Evolutionary conservation across 1,284 basidiomycete genomes (phyloP).

Genomic region (Sparassis latifolia): DNA sequence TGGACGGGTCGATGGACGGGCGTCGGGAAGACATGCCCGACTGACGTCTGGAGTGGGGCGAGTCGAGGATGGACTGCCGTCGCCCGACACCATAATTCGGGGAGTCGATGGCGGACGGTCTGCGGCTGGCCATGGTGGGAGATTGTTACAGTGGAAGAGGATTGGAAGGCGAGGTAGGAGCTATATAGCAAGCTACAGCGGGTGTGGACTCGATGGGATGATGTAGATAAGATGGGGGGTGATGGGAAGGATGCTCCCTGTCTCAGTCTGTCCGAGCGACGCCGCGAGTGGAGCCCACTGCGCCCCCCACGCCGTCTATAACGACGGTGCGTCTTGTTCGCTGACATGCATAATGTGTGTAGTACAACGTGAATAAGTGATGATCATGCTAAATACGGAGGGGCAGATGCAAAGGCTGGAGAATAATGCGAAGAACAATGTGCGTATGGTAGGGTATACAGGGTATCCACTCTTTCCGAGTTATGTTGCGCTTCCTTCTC

Average conservation of each 20-base stretch:
- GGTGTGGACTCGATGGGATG: background rate
- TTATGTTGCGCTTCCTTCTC: background rate
- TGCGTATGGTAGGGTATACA: too few species aligned
- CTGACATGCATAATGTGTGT: too few species aligned
- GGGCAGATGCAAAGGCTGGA: too few species aligned
- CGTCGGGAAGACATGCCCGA: constrained; percentile 41
- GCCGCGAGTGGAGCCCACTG: too few species aligned
- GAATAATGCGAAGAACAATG: too few species aligned
- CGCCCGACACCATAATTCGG: constrained; percentile 19
- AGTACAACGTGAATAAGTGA: too few species aligned
- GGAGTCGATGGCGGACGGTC: constrained; percentile 17
- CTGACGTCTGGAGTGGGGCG: constrained; percentile 27
- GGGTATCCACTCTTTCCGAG: too few species aligned
- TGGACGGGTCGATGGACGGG: constrained; percentile 68
- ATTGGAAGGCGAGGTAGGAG: constrained; percentile 1
- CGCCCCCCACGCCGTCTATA: too few species aligned
- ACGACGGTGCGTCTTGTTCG: too few species aligned
- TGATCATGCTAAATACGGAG: too few species aligned
- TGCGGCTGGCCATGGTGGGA: constrained; percentile 15
- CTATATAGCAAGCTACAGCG: constrained; percentile 1
- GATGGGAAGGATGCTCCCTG: constrained; percentile 3
- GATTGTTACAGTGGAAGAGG: constrained; percentile 9
- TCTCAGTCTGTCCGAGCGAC: too few species aligned
- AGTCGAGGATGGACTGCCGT: constrained; percentile 28
- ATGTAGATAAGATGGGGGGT: constrained; percentile 10